Base-by-base conservation (phyloP, 2,329 filamentous ascomycete species). In the Paecilomyces fulvus region DNA sequence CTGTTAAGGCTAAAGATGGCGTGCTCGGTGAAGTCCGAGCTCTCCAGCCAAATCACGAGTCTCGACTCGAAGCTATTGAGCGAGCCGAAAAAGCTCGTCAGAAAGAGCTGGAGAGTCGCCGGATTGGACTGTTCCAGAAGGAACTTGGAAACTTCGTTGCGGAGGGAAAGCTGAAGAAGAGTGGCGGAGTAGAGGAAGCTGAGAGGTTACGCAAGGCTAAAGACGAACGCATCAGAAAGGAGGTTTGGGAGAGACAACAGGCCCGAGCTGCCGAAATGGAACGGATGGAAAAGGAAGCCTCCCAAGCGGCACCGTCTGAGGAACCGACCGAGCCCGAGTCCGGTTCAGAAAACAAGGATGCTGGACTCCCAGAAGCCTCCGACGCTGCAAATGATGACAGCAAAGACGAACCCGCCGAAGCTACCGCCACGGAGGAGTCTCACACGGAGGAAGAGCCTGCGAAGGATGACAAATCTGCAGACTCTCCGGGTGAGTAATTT, bases 161-260 rank as follows among this genome's bases (percentile, higher is more conserved):
- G 61, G 90, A 96, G 66, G 90, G 90, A 57, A 94, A 89, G 73
- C 77, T 99, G 63, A 97, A 96, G 81, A 97, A 97, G 80, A 92
- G 88, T 12, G 94, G 94, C 46, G 94, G 94, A 0, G 87, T 96
- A 52, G 94, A 97, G 71, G 94, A 99, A 75, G 87, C 92, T 0
- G 94, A 99, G 75, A 82, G 94, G 54, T 79, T 90, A 50, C 81
- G 94, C 52, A 87, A 87, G 68, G 83, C 86, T 33, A 95, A 92
- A 70, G 94, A 99, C 66, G 94, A 97, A 59, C 82, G 83, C 63
- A 90, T 91, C 58, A 81, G 92, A 56, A 87, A 84, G 65, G 92
- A 96, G 71, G 89, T 83, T 25, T 81, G 76, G 67, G 82, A 84
- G 60, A 72, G 77, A 30, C 75, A 80, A 63, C 76, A 80, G 58